Evolutionary conservation across 148 eudicot species (phyloP).

Genomic region (Rhododendron ovatum): DNA sequence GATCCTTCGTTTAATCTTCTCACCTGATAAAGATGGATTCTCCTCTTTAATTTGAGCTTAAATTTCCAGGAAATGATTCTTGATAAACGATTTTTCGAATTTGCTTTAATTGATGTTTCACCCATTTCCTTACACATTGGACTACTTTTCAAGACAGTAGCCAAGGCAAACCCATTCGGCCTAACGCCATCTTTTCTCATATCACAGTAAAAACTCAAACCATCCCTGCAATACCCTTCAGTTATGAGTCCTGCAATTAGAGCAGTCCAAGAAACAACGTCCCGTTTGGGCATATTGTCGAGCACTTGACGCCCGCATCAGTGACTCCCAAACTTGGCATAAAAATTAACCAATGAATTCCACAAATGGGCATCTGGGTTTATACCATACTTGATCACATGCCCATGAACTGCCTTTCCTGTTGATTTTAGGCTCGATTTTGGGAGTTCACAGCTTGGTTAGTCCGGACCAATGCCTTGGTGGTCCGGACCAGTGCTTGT

Average conservation of each 20-base stretch:
- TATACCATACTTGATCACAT: constrained; percentile 23
- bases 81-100: no score
- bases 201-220: constrained; percentile 23
- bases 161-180: background rate
- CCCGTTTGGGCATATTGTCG: constrained; percentile 31
- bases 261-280: constrained; percentile 45
- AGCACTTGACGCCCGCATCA: background rate
- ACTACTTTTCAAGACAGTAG: constrained; percentile 31
- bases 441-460: no score
- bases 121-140: constrained; percentile 7
- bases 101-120: no score
- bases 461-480: no score
- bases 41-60: no score
- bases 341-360: constrained; percentile 38
- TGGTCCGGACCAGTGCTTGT: no score
- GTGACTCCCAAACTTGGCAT: background rate
- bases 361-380: constrained; percentile 38
- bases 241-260: constrained; percentile 31
- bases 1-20: no score
- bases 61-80: no score
- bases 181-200: constrained; percentile 31
- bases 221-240: constrained; percentile 20
- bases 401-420: constrained; percentile 20
- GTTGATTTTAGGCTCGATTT: no score
- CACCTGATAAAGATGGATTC: no score